Conservation (phyloP, 805 yeast genomes). For the Pichia nanzhaoensis region DNA sequence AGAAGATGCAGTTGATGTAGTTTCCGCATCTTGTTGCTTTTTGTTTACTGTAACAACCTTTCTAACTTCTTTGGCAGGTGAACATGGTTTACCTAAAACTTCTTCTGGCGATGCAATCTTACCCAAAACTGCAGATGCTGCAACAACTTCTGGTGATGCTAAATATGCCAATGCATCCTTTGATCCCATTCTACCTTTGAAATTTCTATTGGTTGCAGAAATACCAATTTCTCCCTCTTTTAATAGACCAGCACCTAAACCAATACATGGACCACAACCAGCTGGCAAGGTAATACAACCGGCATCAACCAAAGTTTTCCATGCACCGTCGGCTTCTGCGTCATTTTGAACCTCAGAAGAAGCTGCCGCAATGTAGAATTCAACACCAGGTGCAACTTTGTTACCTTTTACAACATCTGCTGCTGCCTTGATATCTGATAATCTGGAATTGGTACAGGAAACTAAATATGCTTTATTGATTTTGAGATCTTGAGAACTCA, state of each 20-base stretch:
- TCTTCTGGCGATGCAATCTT: conserved; percentile 91
- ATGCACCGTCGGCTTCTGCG: conserved; percentile 86
- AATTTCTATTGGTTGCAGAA: conserved; percentile 96
- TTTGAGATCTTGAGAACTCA: conserved; percentile 64
- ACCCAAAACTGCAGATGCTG: conserved; percentile 96
- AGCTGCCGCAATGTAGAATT: conserved; percentile 97
- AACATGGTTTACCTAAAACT: conserved; percentile 51
- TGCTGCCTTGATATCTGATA: conserved; percentile 90
- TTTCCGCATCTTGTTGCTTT: conserved; percentile 18
- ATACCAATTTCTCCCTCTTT: conserved; percentile 97
- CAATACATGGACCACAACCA: conserved; percentile 99
- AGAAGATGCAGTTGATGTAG: conserved; percentile 25
- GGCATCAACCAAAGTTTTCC: conserved; percentile 84
- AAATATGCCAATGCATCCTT: conserved; percentile 92
- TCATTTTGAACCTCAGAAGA: conserved; percentile 88
- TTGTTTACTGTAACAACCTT: conserved; percentile 32
- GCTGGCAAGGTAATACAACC: conserved; percentile 96
- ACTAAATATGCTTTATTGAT: conserved; percentile 94
- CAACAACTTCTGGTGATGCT: conserved; percentile 97
- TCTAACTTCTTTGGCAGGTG: conserved; percentile 43
- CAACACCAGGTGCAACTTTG: conserved; percentile 82
- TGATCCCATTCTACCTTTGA: conserved; percentile 99
- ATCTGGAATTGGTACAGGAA: conserved; percentile 94
- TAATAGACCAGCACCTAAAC: conserved; percentile 88
- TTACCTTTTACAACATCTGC: conserved; percentile 79